Base-by-base conservation (phyloP, 2,329 filamentous ascomycete species). In the Phialophora expanda region DNA sequence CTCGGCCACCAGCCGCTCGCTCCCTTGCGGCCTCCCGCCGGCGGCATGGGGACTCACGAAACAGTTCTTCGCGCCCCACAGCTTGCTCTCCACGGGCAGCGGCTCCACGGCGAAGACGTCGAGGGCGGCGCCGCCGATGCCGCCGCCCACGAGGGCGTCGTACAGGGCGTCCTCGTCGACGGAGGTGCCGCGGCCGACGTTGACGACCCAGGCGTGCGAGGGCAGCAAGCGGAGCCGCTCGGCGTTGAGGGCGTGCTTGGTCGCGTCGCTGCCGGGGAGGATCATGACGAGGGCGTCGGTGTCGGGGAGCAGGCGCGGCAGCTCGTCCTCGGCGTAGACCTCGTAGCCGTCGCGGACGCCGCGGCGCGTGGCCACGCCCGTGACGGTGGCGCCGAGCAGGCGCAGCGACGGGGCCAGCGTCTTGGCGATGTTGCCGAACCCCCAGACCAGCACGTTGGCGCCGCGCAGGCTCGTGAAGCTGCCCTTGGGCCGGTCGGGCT, bases 101-200 rank as follows among this genome's bases (percentile, higher is more conserved):
- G 90, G 90, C 73, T 93, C 90, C 3, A 86, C 78, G 61, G 87
- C 85, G 74, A 89, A 92, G 0, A 92, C 90, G 78, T 93, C 90
- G 24, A 92, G 73, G 0, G 86, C 90, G 1, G 85, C 87, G 0
- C 89, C 90, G 9, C 82, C 78, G 70, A 93, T 90, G 3, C 70
- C 73, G 0, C 88, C 88, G 4, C 78, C 74, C 60, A 84, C 81
- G 62, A 90, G 75, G 0, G 80, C 79, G 17, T 85, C 79, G 28
- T 90, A 75, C 55, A 93, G 75, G 4, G 87, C 88, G 1, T 77
- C 71, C 74, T 92, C 88, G 32, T 89, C 85, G 1, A 92, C 82
- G 26, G 92, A 78, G 1, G 88, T 87, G 0, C 89, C 90, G 1
- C 90, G 79, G 3, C 69, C 69, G 22, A 71, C 69, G 53, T 71